phyloP scores from a whole-genome alignment of 805 yeast genomes.

The Dipodascus geniculatus region DNA sequence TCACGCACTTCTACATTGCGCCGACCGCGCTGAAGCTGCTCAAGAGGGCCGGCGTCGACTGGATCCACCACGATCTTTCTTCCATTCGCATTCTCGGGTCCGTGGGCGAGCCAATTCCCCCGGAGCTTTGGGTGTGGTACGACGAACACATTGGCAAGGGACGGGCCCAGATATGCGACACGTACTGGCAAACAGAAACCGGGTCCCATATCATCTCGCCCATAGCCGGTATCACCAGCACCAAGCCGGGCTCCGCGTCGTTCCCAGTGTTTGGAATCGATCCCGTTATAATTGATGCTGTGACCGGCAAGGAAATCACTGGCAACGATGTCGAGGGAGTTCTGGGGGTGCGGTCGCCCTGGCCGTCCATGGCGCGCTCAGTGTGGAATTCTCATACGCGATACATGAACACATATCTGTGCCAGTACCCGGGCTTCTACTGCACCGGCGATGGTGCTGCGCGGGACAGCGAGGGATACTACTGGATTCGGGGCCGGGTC shows the following conservation, averaged over 20 bases:
- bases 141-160: slow-evolving; percentile 82
- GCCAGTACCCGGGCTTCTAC: slow-evolving; percentile 86
- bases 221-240: slow-evolving; percentile 85
- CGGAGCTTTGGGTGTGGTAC: slow-evolving; percentile 99
- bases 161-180: slow-evolving; percentile 84
- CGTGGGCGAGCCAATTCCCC: slow-evolving; percentile 98
- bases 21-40: slow-evolving; percentile 89
- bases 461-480: slow-evolving; percentile 89
- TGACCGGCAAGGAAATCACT: slow-evolving; percentile 68
- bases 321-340: slow-evolving; percentile 96
- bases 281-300: slow-evolving; percentile 91
- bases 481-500: slow-evolving; percentile 97
- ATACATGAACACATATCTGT: slow-evolving; percentile 81
- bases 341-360: slow-evolving; percentile 73
- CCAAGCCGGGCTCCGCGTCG: slow-evolving; percentile 96
- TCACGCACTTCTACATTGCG: slow-evolving; percentile 88
- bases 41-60: slow-evolving; percentile 71
- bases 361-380: slow-evolving; percentile 99
- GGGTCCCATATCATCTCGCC: slow-evolving; percentile 95
- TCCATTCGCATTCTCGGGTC: slow-evolving; percentile 88
- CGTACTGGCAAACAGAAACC: slow-evolving; percentile 98
- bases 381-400: slow-evolving; percentile 82
- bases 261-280: slow-evolving; percentile 93
- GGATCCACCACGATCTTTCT: slow-evolving; percentile 68
- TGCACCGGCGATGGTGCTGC: slow-evolving; percentile 99